Percentiles rank a stretch among this genome's conserved stretches.
These are phyloP conservation scores for Saccharomyces hybrid DNA, from an alignment of 1,139 yeast genomes.

Conservation along the genomic window DNA sequence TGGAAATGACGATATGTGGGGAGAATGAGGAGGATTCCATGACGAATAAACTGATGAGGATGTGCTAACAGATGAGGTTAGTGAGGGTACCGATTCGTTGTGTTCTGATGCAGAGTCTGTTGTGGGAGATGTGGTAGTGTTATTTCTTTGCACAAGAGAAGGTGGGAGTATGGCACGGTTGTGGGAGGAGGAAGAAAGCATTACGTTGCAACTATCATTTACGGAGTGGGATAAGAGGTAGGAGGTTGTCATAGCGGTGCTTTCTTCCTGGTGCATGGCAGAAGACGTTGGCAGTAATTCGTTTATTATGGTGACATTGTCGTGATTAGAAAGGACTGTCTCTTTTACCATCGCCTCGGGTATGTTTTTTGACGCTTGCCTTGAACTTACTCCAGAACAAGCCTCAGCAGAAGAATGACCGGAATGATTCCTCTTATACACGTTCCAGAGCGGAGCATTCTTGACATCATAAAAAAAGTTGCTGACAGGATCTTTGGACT, in stretches of 20 bases:
- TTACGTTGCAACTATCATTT: background rate
- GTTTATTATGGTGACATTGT: background rate
- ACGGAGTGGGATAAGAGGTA: background rate
- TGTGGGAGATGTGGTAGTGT: background rate
- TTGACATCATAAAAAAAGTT: background rate
- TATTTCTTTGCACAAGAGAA: background rate
- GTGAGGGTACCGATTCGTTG: background rate
- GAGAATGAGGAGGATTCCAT: background rate
- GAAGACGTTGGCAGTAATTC: background rate
- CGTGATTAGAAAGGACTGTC: background rate
- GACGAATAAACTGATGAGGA: background rate
- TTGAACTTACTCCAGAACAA: background rate
- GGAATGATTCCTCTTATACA: background rate
- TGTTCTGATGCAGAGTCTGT: background rate
- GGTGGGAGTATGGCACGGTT: background rate
- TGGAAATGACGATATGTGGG: background rate
- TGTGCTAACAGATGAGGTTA: background rate
- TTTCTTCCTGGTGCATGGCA: background rate
- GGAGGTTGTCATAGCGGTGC: background rate
- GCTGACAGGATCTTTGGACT: background rate
- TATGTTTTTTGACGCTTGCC: background rate
- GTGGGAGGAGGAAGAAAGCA: background rate
- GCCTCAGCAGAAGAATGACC: background rate
- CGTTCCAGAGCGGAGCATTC: background rate
- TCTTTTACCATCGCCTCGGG: background rate